Evolutionary conservation across 805 yeast genomes (phyloP), one percentile per base, ranked within the genome.

Genomic region (Priceomyces fermenticarens): DNA sequence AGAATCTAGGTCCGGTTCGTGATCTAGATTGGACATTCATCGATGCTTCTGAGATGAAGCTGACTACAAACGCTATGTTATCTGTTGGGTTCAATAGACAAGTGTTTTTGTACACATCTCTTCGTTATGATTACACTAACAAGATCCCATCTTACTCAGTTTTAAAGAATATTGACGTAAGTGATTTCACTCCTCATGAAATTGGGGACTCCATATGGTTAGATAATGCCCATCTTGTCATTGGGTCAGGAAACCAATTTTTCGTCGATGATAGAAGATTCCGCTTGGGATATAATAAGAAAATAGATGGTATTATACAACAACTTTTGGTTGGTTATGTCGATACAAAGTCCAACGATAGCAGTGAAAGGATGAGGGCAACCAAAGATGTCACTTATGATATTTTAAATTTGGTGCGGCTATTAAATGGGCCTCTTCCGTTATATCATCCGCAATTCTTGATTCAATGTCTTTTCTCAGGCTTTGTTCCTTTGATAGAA

Each of bases 201-300:
- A 88, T 90, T 44, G 97, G 96, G 6, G 97, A 90, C 57, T 84
- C 95, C 11, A 71, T 85, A 10, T 91, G 97, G 97, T 67, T 91
- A 47, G 72, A 76, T 36, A 80, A 83, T 52, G 96, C 95, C 1
- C 75, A 81, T 12, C 72, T 90, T 40, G 90, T 86, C 1, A 79
- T 88, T 42, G 97, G 93, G 2, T 73, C 91, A 11, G 97, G 97
- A 0, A 90, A 90, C 60, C 97, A 90, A 57, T 73, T 90, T 35
- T 89, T 86, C 52, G 73, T 90, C 28, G 86, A 86, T 43, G 95
- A 88, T 55, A 82, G 85, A 52, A 61, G 73, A 67, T 58, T 70
- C 9, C 52, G 54, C 35, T 41, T 69, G 33, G 70, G 64, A 2
- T 48, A 49, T 11, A 55, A 49, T 39, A 45, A 42, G 13, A 51